A percentile compares a stretch with the other conserved stretches of the same genome.
phyloP scores from a whole-genome alignment of 1,284 basidiomycete genomes.

The Tetrapyrgos nigripes region DNA sequence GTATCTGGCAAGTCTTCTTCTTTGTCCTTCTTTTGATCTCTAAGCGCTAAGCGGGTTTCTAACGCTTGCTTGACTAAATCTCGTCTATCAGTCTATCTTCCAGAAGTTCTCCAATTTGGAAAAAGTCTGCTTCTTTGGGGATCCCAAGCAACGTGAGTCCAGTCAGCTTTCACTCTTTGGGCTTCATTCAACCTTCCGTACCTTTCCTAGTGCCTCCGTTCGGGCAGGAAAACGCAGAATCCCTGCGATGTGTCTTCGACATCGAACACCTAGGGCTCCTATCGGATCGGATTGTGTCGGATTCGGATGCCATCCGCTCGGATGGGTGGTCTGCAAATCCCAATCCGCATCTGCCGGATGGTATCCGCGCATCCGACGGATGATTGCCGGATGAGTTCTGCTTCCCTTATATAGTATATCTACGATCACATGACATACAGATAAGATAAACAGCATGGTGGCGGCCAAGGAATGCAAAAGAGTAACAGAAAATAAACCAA shows the following conservation, averaged over 20 bases:
- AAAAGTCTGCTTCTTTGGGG: slow-evolving; percentile 53
- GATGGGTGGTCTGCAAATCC: too few relatives aligned
- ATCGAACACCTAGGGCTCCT: too few relatives aligned
- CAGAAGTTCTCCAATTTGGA: slow-evolving; percentile 36
- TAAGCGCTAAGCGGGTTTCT: not conserved
- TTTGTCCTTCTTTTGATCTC: slow-evolving; percentile 12
- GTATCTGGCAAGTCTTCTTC: slow-evolving; percentile 41
- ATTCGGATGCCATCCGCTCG: too few relatives aligned
- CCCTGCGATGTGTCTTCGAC: slow-evolving; percentile 54
- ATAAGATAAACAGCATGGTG: too few relatives aligned
- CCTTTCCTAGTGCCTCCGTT: slow-evolving; percentile 50
- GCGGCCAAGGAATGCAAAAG: too few relatives aligned
- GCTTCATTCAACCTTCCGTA: not conserved
- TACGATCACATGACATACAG: too few relatives aligned
- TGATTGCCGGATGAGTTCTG: too few relatives aligned
- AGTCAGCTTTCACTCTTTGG: not conserved
- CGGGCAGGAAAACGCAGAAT: slow-evolving; percentile 45
- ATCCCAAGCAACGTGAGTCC: slow-evolving; percentile 50
- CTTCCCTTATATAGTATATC: too few relatives aligned
- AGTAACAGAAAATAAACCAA: too few relatives aligned
- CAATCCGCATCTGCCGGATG: too few relatives aligned
- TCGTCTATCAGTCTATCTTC: slow-evolving; percentile 35
- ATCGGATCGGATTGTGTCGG: too few relatives aligned
- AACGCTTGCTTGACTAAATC: not conserved
- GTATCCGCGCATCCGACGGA: too few relatives aligned